phyloP scores from a whole-genome alignment of 192 early-diverging fungal genomes.

The Coemansia asiatica region DNA sequence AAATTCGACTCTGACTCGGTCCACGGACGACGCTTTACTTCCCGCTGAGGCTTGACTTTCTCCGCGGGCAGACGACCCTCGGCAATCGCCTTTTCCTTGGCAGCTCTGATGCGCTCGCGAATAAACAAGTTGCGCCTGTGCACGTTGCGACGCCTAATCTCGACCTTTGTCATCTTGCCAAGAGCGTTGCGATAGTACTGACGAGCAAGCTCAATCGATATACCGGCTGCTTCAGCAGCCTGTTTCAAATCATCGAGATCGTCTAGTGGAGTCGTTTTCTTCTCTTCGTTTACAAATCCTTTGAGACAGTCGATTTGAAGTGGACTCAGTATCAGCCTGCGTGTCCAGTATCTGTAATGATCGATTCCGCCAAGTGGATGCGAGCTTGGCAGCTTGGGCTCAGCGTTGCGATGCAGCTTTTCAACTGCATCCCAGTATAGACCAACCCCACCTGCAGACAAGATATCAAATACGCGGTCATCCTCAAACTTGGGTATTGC shows the following conservation, averaged over 20 bases:
- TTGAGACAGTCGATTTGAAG: conserved; percentile 15
- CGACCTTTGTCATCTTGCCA: not conserved
- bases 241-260: conserved; percentile 2
- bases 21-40: conserved; percentile 14
- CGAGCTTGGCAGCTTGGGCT: not conserved
- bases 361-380: conserved; percentile 34
- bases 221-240: conserved; percentile 26
- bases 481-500: conserved; percentile 17
- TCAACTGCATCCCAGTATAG: conserved; percentile 16
- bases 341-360: conserved; percentile 14
- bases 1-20: conserved; percentile 10
- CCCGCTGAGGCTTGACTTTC: not conserved
- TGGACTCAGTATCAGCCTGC: conserved; percentile 1
- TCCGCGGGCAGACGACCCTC: not conserved
- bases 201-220: conserved; percentile 22
- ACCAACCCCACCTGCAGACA: conserved; percentile 7
- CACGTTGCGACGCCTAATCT: not conserved
- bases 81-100: conserved; percentile 3
- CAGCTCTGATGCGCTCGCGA: conserved; percentile 4
- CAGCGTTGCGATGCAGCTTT: not conserved
- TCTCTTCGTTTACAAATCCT: conserved; percentile 8
- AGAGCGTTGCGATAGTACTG: conserved; percentile 28
- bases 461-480: conserved; percentile 25
- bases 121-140: not conserved
- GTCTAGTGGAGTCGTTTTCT: conserved; percentile 19